A percentile compares a stretch with the other conserved stretches of the same genome.
Evolutionary conservation across 75 land plant species (phyloP).

Genomic region (Pseudotsuga menziesii): DNA sequence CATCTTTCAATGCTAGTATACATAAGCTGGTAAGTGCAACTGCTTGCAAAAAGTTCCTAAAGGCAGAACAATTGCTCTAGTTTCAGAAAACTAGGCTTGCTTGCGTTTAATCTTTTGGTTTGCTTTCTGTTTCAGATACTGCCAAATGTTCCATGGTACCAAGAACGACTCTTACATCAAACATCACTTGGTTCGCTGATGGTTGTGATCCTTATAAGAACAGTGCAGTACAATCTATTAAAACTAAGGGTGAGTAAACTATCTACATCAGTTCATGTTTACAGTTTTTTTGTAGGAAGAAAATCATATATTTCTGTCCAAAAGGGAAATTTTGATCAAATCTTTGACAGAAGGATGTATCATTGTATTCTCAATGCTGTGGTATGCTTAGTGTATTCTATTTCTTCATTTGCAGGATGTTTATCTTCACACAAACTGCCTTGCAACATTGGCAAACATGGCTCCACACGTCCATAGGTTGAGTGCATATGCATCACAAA

Average conservation of each 20-base stretch:
- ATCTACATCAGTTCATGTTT: neutral
- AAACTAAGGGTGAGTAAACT: constrained; percentile 55
- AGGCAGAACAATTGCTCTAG: neutral
- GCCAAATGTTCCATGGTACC: constrained; percentile 85
- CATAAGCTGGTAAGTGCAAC: constrained; percentile 67
- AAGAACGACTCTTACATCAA: constrained; percentile 72
- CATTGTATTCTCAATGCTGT: neutral
- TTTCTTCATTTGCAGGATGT: constrained; percentile 54
- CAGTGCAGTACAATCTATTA: constrained; percentile 79
- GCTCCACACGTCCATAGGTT: constrained; percentile 88
- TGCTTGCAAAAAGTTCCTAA: neutral
- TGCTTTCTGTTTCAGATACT: constrained; percentile 39
- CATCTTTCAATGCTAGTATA: constrained; percentile 85
- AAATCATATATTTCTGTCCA: neutral
- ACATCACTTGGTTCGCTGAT: constrained; percentile 85
- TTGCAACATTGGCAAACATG: constrained; percentile 93
- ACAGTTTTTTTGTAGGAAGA: neutral
- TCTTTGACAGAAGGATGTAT: neutral
- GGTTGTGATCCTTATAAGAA: constrained; percentile 81
- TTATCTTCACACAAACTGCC: constrained; percentile 88
- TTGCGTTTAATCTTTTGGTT: neutral
- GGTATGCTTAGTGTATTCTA: neutral
- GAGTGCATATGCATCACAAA: constrained; percentile 89
- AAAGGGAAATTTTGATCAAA: no score
- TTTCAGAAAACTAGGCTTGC: neutral